Evolutionary conservation across 2,329 filamentous ascomycete genomes (phyloP).

Genomic region (Grosmannia serpens): DNA sequence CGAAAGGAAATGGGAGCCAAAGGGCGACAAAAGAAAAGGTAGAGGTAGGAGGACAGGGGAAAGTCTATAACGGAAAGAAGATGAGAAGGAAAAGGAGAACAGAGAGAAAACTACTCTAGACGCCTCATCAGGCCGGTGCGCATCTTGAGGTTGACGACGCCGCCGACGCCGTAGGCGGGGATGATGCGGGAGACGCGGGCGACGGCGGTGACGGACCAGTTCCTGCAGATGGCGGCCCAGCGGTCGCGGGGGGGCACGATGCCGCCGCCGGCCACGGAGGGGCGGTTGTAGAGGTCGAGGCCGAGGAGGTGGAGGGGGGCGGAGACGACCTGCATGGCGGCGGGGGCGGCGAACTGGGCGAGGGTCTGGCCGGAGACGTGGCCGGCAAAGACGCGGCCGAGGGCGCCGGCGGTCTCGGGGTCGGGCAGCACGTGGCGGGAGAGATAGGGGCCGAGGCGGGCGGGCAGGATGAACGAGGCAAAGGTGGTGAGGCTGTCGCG

Average conservation of each 20-base stretch:
- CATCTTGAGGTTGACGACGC: conserved; percentile 70
- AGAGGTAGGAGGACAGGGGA: neutral
- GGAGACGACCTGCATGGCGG: conserved; percentile 63
- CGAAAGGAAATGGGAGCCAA: neutral
- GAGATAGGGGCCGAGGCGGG: conserved; percentile 61
- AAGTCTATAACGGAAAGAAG: neutral
- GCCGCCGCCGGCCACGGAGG: conserved; percentile 21
- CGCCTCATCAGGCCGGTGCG: conserved; percentile 54
- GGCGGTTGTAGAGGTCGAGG: conserved; percentile 74
- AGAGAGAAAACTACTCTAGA: conserved; percentile 25
- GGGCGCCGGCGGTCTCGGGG: conserved; percentile 22
- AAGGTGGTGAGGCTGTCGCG: conserved; percentile 86
- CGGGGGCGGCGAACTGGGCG: conserved; percentile 73
- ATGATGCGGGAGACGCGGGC: conserved; percentile 77
- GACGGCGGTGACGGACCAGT: conserved; percentile 62
- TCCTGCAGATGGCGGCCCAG: conserved; percentile 53
- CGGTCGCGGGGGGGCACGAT: conserved; percentile 42
- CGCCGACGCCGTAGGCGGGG: conserved; percentile 79
- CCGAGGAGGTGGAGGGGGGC: conserved; percentile 81
- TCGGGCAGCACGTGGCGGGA: conserved; percentile 23
- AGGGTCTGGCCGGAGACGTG: conserved; percentile 42
- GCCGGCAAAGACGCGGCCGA: conserved; percentile 24
- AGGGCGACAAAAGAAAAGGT: neutral
- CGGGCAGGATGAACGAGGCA: conserved; percentile 81
- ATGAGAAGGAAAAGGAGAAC: neutral